Percentiles rank a stretch among this genome's conserved stretches.
Evolutionary conservation across 257 asterid genomes (phyloP).

Genomic region (Plantago elongata): DNA sequence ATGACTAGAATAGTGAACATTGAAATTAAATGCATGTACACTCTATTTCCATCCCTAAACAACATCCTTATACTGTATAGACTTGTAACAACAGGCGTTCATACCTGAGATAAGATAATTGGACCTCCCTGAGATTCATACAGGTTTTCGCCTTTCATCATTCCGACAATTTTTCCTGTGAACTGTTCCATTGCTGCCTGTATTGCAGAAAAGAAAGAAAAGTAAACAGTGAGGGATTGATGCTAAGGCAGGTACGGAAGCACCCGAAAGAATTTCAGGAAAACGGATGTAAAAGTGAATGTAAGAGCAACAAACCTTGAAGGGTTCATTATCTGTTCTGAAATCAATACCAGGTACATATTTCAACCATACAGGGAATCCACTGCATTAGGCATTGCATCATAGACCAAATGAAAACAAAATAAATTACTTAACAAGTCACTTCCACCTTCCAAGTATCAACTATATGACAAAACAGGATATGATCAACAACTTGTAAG

Average conservation of each 20-base stretch:
- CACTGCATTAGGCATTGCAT: slow-evolving; percentile 38
- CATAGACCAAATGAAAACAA: not conserved
- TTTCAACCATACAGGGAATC: slow-evolving; percentile 77
- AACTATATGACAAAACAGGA: not conserved
- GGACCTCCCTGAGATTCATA: slow-evolving; percentile 76
- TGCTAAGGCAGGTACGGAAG: too few species aligned
- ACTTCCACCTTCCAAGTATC: not conserved
- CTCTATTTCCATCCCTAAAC: not conserved
- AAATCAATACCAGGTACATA: slow-evolving; percentile 69
- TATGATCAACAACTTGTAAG: not conserved
- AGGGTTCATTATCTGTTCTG: slow-evolving; percentile 67
- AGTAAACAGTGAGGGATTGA: not conserved
- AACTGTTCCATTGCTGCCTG: slow-evolving; percentile 63
- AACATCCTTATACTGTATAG: not conserved
- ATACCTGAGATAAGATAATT: slow-evolving; percentile 68
- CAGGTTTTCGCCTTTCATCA: slow-evolving; percentile 59
- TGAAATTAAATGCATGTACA: not conserved
- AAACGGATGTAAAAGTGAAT: not conserved
- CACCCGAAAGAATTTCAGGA: too few species aligned
- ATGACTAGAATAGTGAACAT: not conserved
- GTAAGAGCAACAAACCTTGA: slow-evolving; percentile 39
- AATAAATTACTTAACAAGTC: not conserved
- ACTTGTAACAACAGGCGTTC: not conserved
- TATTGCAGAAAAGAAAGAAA: not conserved
- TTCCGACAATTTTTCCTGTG: slow-evolving; percentile 51